Evolutionary conservation across 306 rosid species (phyloP), one percentile per base, ranked within the genome.

Genomic region (Fagus crenata): DNA sequence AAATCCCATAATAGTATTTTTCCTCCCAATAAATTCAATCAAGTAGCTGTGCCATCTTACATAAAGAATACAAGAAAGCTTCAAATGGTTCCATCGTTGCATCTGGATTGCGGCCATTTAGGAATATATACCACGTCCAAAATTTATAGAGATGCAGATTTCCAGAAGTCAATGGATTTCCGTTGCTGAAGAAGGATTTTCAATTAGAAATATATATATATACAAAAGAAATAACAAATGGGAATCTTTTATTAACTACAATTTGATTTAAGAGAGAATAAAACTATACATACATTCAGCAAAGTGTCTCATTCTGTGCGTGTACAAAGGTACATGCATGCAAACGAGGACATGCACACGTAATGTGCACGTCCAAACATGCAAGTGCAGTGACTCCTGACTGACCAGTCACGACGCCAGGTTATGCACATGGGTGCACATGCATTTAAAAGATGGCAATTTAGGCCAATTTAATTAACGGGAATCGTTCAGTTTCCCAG

Each of bases 91-190:
- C 39, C n/a, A 3, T 18, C 3, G 36, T 28, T 2, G 5, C 80
- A 41, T 55, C 49, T 74, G 39, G 56, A 67, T 32, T 12, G 69
- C 7, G 4, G 4, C n/a, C 12, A 67, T 40, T 12, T 33, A 60
- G 33, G 22, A 18, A 22, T 32, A 60, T 60, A 74, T 42, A 32
- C 67, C 77, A 33, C 61, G 68, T 73, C 55, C 65, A 74, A 72
- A 69, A 80, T 86, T 85, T 80, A 94, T 8, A 68, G 84, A 42
- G 94, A 83, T 69, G 92, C 88, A 73, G 91, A 80, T 81, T 86
- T 88, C 96, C 95, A 90, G 87, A 92, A 92, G 60, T 89, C 95
- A 77, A 81, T 32, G n/a, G 92, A 88, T 82, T 83, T 92, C 89
- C 92, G 88, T 85, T 94, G 98, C 98, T 92, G 98, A 82, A 80